These are phyloP conservation scores for Xylariales sp. DNA, from an alignment of 2,329 filamentous ascomycete genomes.

Conservation along the genomic window DNA sequence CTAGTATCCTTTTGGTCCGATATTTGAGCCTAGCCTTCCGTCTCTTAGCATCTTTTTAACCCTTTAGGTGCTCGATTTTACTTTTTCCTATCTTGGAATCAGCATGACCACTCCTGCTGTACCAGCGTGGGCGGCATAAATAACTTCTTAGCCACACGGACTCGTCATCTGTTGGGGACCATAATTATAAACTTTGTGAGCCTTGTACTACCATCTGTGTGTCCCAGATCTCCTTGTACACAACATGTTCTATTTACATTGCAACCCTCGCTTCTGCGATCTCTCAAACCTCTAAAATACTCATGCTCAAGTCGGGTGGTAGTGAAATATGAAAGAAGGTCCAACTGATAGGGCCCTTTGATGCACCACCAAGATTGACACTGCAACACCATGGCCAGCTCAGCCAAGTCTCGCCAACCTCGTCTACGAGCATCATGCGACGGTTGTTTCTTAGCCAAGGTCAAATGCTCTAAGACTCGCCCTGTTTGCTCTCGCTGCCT, in stretches of 20 bases:
- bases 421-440: slow-evolving; percentile 64
- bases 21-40: not conserved
- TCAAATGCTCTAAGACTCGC: slow-evolving; percentile 66
- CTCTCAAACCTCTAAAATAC: slow-evolving; percentile 21
- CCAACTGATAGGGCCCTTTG: not conserved
- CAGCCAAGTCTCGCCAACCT: slow-evolving; percentile 40
- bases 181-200: slow-evolving; percentile 36
- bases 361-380: not conserved
- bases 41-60: not conserved
- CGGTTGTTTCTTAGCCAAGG: slow-evolving; percentile 66
- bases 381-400: slow-evolving; percentile 13
- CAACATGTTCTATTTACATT: slow-evolving; percentile 40
- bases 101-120: not conserved
- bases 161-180: not conserved
- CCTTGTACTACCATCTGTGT: slow-evolving; percentile 41
- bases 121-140: not conserved
- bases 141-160: not conserved
- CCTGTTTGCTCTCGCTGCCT: slow-evolving; percentile 66
- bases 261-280: slow-evolving; percentile 37
- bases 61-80: too few species aligned
- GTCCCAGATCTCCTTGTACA: slow-evolving; percentile 37
- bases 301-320: slow-evolving; percentile 25
- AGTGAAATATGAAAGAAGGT: slow-evolving; percentile 16
- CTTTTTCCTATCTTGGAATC: not conserved
- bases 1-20: not conserved